A percentile compares a stretch with the other conserved stretches of the same genome.
Conservation (phyloP, 495 filamentous ascomycete species). For the Polyplosphaeria fusca region DNA sequence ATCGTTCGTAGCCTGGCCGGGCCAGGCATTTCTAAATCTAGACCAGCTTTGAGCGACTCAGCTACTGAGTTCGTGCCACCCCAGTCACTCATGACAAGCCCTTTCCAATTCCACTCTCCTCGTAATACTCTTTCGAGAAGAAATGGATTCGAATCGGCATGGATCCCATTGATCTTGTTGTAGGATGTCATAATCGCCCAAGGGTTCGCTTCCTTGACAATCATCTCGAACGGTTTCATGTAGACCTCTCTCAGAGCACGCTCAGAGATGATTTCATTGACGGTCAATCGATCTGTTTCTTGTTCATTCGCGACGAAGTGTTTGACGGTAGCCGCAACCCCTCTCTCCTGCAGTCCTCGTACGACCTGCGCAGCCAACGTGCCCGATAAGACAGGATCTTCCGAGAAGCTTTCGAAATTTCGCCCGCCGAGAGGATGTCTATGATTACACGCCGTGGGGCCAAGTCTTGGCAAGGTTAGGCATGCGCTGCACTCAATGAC, state of each 20-base stretch:
- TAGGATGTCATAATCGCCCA: constrained; percentile 31
- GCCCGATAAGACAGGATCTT: constrained; percentile 72
- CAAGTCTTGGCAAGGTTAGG: constrained; percentile 42
- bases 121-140: constrained; percentile 21
- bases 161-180: constrained; percentile 28
- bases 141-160: constrained; percentile 18
- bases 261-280: constrained; percentile 63
- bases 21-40: constrained; percentile 32
- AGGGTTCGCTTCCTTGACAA: constrained; percentile 17
- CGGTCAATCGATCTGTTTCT: constrained; percentile 67
- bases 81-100: constrained; percentile 32
- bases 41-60: constrained; percentile 19
- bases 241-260: constrained; percentile 52
- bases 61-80: constrained; percentile 20
- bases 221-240: constrained; percentile 28
- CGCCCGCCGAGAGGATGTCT: constrained; percentile 72
- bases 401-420: constrained; percentile 77
- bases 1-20: constrained; percentile 1
- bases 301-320: constrained; percentile 83
- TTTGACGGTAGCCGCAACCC: constrained; percentile 70
- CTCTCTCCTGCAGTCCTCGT: constrained; percentile 67
- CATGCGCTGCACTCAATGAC: background rate
- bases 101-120: constrained; percentile 28
- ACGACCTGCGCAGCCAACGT: constrained; percentile 62
- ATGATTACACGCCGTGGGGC: constrained; percentile 77